Evolutionary conservation across 2,329 filamentous ascomycete species (phyloP).

Genomic region (Atkinsonella hypoxylon): DNA sequence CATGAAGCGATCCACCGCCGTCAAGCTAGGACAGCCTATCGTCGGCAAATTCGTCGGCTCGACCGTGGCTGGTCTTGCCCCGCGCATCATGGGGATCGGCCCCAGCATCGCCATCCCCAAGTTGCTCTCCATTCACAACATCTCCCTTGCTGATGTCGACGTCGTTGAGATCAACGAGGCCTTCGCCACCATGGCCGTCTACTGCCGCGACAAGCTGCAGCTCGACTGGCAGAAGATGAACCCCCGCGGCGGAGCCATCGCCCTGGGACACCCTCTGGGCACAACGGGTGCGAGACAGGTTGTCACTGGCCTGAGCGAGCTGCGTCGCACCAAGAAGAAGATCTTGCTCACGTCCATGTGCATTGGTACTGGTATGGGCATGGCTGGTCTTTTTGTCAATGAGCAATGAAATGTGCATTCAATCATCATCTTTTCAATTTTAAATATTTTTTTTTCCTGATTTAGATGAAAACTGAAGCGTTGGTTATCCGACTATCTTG

Average conservation of each 20-base stretch:
- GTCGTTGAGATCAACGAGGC: conserved; percentile 94
- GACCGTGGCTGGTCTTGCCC: conserved; percentile 79
- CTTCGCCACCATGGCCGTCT: conserved; percentile 95
- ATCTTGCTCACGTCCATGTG: conserved; percentile 88
- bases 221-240: conserved; percentile 70
- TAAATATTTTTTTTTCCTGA: not conserved
- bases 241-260: conserved; percentile 69
- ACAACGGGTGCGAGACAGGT: conserved; percentile 71
- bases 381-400: conserved; percentile 55
- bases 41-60: conserved; percentile 89
- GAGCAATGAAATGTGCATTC: conserved; percentile 23
- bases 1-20: conserved; percentile 88
- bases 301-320: conserved; percentile 80
- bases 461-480: not conserved
- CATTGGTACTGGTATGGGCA: conserved; percentile 57
- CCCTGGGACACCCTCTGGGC: conserved; percentile 72
- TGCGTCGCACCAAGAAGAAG: conserved; percentile 77
- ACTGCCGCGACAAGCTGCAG: conserved; percentile 65
- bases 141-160: conserved; percentile 74
- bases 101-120: conserved; percentile 67
- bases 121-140: conserved; percentile 67
- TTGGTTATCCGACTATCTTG: too few species aligned
- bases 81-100: conserved; percentile 93
- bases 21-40: conserved; percentile 80
- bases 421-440: not conserved